Evolutionary conservation across 2,329 filamentous ascomycete species (phyloP).

Genomic region (Leptodontidium sp.): DNA sequence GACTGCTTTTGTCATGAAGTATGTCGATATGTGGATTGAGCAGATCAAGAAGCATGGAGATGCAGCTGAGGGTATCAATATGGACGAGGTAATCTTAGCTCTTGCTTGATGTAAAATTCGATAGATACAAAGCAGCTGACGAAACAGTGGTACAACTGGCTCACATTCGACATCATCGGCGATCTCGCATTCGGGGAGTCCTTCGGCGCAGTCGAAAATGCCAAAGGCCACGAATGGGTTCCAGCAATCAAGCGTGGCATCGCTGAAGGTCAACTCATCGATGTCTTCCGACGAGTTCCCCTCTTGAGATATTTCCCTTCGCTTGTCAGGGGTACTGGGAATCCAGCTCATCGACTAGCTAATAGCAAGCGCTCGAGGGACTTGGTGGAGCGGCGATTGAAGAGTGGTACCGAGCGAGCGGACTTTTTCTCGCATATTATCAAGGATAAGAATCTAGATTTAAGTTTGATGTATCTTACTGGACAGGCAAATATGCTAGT

Average conservation of each 20-base stretch:
- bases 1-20: background rate
- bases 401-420: background rate
- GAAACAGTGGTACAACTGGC: background rate
- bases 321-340: background rate
- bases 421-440: conserved; percentile 9
- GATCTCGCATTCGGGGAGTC: conserved; percentile 20
- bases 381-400: background rate
- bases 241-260: background rate
- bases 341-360: background rate
- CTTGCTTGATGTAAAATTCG: background rate
- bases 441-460: background rate
- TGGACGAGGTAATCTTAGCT: background rate
- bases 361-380: conserved; percentile 1
- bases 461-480: background rate
- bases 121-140: background rate
- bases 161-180: conserved; percentile 18
- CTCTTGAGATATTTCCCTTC: conserved; percentile 10
- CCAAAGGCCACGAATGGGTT: conserved; percentile 8
- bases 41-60: conserved; percentile 6
- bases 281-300: background rate
- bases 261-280: background rate
- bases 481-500: conserved; percentile 2
- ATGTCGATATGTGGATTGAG: conserved; percentile 12
- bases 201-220: conserved; percentile 8
- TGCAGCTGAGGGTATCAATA: background rate